A percentile compares a stretch with the other conserved stretches of the same genome.
phyloP scores from a whole-genome alignment of 169 alveolate species.

The Babesia bigemina region DNA sequence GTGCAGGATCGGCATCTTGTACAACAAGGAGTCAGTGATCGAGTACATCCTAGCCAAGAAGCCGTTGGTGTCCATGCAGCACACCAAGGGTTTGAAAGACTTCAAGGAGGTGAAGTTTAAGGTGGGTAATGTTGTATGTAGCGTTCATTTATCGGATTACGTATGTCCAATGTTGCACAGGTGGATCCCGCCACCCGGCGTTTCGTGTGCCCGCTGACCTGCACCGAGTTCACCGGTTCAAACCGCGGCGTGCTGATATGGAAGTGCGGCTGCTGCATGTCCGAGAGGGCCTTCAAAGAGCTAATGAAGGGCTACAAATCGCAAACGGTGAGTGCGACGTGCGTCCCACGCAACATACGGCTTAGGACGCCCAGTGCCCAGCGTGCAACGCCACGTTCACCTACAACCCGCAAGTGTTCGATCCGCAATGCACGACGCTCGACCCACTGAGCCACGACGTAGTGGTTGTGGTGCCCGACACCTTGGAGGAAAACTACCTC shows the following conservation, averaged over 20 bases:
- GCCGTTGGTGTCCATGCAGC: constrained; percentile 71
- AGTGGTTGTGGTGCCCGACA: constrained; percentile 64
- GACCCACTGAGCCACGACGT: constrained; percentile 37
- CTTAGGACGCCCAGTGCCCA: constrained; percentile 43
- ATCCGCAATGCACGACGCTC: constrained; percentile 19
- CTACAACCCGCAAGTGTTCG: constrained; percentile 52
- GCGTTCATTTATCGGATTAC: too few species aligned
- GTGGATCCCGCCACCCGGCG: constrained; percentile 60
- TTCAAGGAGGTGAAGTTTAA: constrained; percentile 55
- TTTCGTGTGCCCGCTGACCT: constrained; percentile 72
- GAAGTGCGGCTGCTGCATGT: constrained; percentile 75
- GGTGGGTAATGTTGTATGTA: constrained; percentile 15
- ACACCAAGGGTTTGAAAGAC: constrained; percentile 76
- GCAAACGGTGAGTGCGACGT: constrained; percentile 1
- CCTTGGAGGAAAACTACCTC: constrained; percentile 41
- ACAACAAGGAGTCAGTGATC: constrained; percentile 81
- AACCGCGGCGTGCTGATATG: constrained; percentile 73
- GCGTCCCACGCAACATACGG: background rate
- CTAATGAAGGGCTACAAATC: constrained; percentile 23
- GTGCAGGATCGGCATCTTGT: constrained; percentile 80
- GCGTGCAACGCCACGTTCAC: constrained; percentile 41
- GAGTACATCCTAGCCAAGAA: constrained; percentile 71
- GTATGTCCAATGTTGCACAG: constrained; percentile 21
- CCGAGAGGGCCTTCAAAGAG: constrained; percentile 74
- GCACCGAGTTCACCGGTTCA: constrained; percentile 71